Percentiles rank a stretch among this genome's conserved stretches.
phyloP scores from a whole-genome alignment of 192 early-diverging fungal species.

The Radiomyces spectabilis region DNA sequence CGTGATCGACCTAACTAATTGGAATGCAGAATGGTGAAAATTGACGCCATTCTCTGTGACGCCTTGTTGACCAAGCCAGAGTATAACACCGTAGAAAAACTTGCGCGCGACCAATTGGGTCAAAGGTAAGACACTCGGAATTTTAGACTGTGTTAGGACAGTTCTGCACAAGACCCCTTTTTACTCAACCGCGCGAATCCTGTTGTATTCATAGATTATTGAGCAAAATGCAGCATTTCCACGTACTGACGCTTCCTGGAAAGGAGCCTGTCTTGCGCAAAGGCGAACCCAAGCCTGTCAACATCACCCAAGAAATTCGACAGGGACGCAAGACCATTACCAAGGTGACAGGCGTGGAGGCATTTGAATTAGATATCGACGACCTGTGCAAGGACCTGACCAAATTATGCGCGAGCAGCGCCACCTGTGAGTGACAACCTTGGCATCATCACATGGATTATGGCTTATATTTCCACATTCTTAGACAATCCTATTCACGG shows the following conservation, averaged over 20 bases:
- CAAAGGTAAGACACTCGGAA: slow-evolving; percentile 16
- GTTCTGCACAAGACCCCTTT: too few species aligned
- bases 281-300: slow-evolving; percentile 16
- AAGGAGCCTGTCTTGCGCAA: slow-evolving; percentile 32
- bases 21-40: slow-evolving; percentile 42
- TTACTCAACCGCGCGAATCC: not conserved
- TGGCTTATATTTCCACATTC: too few species aligned
- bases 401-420: slow-evolving; percentile 57
- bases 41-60: slow-evolving; percentile 61
- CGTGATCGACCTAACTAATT: not conserved
- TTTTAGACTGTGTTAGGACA: too few species aligned
- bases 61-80: slow-evolving; percentile 63
- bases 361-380: slow-evolving; percentile 55
- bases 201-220: slow-evolving; percentile 26
- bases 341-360: slow-evolving; percentile 54
- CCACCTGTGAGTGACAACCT: slow-evolving; percentile 51
- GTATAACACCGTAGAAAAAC: slow-evolving; percentile 40
- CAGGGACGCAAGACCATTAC: slow-evolving; percentile 62
- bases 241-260: slow-evolving; percentile 39
- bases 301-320: slow-evolving; percentile 49
- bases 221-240: slow-evolving; percentile 46
- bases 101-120: slow-evolving; percentile 52
- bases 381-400: slow-evolving; percentile 50
- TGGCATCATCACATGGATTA: too few species aligned
- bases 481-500: slow-evolving; percentile 44